phyloP scores from a whole-genome alignment of 768 basidiomycete genomes.

The Hypholoma fasciculare region DNA sequence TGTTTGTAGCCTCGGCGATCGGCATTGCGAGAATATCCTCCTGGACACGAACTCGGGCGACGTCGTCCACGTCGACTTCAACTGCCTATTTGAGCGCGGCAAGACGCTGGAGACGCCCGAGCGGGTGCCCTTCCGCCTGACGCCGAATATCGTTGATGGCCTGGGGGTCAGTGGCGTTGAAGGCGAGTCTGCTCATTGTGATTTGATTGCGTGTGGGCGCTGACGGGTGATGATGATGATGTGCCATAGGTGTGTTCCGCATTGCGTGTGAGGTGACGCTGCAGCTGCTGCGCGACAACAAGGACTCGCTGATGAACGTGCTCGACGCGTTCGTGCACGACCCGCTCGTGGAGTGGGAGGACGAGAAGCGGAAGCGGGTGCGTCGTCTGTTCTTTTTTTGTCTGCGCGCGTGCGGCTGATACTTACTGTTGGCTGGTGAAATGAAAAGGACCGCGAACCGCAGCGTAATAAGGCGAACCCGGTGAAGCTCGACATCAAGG shows the following conservation, averaged over 20 bases:
- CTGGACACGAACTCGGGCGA: conserved; percentile 88
- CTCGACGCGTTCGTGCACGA: conserved; percentile 97
- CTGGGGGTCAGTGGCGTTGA: conserved; percentile 93
- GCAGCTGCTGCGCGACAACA: conserved; percentile 84
- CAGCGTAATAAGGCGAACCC: conserved; percentile 35
- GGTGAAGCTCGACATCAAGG: conserved; percentile 49
- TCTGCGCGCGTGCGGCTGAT: background rate
- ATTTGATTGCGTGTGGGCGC: too few relatives aligned
- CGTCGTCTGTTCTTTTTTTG: conserved; percentile 10
- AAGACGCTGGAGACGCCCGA: conserved; percentile 87
- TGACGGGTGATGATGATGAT: background rate
- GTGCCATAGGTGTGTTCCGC: conserved; percentile 76
- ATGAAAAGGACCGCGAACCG: conserved; percentile 43
- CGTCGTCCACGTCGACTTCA: conserved; percentile 95
- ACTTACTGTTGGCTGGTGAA: background rate
- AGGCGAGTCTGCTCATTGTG: conserved; percentile 40
- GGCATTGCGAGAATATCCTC: conserved; percentile 96
- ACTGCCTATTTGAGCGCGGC: conserved; percentile 96
- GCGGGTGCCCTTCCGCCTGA: conserved; percentile 91
- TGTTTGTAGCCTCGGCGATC: conserved; percentile 69
- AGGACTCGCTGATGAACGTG: conserved; percentile 91
- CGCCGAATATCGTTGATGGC: conserved; percentile 90
- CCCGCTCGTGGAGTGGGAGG: conserved; percentile 95
- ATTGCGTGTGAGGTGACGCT: conserved; percentile 90
- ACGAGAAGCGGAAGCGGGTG: conserved; percentile 70